phyloP scores from a whole-genome alignment of 768 basidiomycete genomes.

The Termitomyces heimii region DNA sequence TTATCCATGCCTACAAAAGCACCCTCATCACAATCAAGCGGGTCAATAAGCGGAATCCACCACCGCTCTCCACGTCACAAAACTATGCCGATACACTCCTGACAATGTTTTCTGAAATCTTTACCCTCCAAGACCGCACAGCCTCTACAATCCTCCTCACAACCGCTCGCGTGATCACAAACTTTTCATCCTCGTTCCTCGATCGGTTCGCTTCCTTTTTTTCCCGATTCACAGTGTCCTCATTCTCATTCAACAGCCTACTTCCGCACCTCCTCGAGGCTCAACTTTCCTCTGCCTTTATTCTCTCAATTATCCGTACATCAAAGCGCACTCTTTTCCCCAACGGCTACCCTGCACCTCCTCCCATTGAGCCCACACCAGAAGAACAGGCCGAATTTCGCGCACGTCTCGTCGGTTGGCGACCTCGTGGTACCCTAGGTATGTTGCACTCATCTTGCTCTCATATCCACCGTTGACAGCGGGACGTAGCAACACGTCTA shows the following conservation, averaged over 20 bases:
- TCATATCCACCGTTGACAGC: neutral
- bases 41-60: slow-evolving; percentile 41
- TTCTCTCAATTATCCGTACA: slow-evolving; percentile 47
- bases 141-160: slow-evolving; percentile 42
- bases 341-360: slow-evolving; percentile 76
- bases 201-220: slow-evolving; percentile 40
- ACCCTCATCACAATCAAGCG: slow-evolving; percentile 57
- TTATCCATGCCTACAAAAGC: slow-evolving; percentile 66
- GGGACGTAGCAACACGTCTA: slow-evolving; percentile 28
- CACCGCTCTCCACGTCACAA: slow-evolving; percentile 7
- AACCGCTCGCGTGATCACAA: slow-evolving; percentile 38
- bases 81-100: slow-evolving; percentile 40
- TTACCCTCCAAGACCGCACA: slow-evolving; percentile 42
- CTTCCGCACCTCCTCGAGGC: slow-evolving; percentile 62
- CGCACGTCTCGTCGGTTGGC: slow-evolving; percentile 33
- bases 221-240: neutral
- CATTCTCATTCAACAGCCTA: slow-evolving; percentile 35
- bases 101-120: slow-evolving; percentile 41
- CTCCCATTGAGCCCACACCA: slow-evolving; percentile 65
- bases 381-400: slow-evolving; percentile 69
- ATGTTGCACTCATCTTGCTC: slow-evolving; percentile 4
- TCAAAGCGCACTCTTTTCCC: slow-evolving; percentile 79
- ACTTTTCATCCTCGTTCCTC: slow-evolving; percentile 47
- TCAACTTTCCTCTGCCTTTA: slow-evolving; percentile 41
- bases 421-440: slow-evolving; percentile 31